phyloP scores from a whole-genome alignment of 805 yeast species.

The Barnettozyma californica region DNA sequence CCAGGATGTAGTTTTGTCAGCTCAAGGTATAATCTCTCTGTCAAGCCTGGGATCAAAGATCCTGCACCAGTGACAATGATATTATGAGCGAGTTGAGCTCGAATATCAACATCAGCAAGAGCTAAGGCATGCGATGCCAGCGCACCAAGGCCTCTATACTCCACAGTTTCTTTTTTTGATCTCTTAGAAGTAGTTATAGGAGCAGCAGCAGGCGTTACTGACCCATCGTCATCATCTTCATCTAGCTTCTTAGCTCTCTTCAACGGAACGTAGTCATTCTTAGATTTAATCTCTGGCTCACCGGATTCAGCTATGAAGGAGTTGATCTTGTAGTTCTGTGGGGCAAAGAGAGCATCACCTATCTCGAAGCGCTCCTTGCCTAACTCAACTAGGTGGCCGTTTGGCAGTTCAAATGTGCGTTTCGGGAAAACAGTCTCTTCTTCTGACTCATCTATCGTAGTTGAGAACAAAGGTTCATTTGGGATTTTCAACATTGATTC shows the following conservation, averaged over 20 bases:
- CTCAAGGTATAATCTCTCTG: constrained; percentile 71
- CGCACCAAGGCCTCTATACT: constrained; percentile 48
- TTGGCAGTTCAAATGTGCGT: constrained; percentile 67
- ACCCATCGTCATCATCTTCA: constrained; percentile 30
- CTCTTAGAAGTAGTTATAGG: constrained; percentile 22
- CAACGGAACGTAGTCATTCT: constrained; percentile 68
- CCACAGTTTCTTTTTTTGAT: constrained; percentile 21
- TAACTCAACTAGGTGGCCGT: constrained; percentile 63
- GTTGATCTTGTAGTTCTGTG: constrained; percentile 39
- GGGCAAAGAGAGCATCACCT: constrained; percentile 72
- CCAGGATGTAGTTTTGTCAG: constrained; percentile 71
- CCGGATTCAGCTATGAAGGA: constrained; percentile 46
- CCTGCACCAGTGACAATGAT: constrained; percentile 83
- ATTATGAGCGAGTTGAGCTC: constrained; percentile 84
- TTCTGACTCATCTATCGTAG: constrained; percentile 9
- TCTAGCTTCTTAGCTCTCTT: constrained; percentile 44
- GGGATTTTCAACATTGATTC: constrained; percentile 58
- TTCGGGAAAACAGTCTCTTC: constrained; percentile 26
- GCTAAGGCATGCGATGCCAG: constrained; percentile 51
- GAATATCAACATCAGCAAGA: constrained; percentile 70
- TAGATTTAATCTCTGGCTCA: constrained; percentile 35
- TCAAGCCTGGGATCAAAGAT: constrained; percentile 74
- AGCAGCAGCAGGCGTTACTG: constrained; percentile 15
- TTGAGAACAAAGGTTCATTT: constrained; percentile 32
- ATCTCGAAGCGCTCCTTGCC: constrained; percentile 55